Evolutionary conservation across 2,329 filamentous ascomycete species (phyloP), one percentile per base, ranked within the genome.

Genomic region (Didymella pinodella): DNA sequence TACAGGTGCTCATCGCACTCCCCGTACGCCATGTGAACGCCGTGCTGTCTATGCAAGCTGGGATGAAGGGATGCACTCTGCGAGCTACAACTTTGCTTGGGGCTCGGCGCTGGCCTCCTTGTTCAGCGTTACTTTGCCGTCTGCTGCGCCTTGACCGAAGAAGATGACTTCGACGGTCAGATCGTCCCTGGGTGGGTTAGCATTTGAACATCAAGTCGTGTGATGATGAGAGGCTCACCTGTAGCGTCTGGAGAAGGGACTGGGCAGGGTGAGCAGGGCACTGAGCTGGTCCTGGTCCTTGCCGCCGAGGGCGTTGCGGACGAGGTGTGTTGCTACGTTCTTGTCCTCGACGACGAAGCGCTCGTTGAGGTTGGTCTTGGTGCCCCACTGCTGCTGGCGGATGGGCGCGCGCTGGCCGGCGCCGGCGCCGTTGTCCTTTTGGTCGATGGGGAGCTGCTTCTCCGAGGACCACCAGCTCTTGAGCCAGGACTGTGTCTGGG

Each of bases 121-220:
- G 78, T 98, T 99, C 57, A 96, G 77, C 5, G 89, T 86, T 5
- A 98, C 90, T 63, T 90, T 89, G 34, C 93, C 93, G 29, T 85
- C 90, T 75, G 88, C 88, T 52, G 88, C 73, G 34, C 89, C 87
- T 67, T 96, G 87, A 60, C 95, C 95, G 71, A 99, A 99, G 84
- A 99, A 99, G 73, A 99, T 96, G 61, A 99, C 95, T 77, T 99
- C 92, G 16, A 99, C 94, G 0, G 95, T 99, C 63, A 99, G 81
- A 75, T 99, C 95, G 75, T 99, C 95, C 67, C 92, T 94, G 47
- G 73, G 47, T 70, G 52, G 14, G 10, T 58, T 28, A 54, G 45
- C 16, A 32, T 16, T 20, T 48, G 4, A 14, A 0, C 44, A 22
- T n/a, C 1, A 18, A 18, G 18, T n/a, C 6, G 7, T 10, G 20